Conservation (phyloP, 2,329 filamentous ascomycete genomes). For the Rugonectria rugulosa region DNA sequence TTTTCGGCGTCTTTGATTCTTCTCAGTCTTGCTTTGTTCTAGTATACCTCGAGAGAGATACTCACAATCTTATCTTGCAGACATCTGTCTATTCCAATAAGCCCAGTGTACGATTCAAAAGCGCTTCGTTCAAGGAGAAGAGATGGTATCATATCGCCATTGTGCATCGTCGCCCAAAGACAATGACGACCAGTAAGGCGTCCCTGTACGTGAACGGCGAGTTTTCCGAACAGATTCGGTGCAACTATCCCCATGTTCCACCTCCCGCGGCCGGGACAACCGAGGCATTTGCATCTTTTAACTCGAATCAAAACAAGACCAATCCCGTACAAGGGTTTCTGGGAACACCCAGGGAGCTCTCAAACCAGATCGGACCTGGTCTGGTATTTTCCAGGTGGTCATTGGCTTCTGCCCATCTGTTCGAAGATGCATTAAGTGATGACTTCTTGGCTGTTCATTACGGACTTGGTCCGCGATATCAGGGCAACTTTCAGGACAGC, state of each 20-base stretch:
- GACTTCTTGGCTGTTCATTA: slow-evolving; percentile 91
- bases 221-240: slow-evolving; percentile 90
- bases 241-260: slow-evolving; percentile 83
- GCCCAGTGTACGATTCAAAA: slow-evolving; percentile 94
- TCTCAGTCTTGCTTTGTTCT: slow-evolving; percentile 94
- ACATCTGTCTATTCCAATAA: slow-evolving; percentile 87
- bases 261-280: slow-evolving; percentile 68
- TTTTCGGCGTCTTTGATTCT: slow-evolving; percentile 94
- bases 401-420: slow-evolving; percentile 86
- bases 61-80: slow-evolving; percentile 92
- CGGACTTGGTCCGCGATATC: slow-evolving; percentile 87
- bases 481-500: slow-evolving; percentile 96
- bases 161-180: slow-evolving; percentile 81
- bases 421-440: slow-evolving; percentile 87
- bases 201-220: slow-evolving; percentile 92
- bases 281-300: slow-evolving; percentile 75
- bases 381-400: slow-evolving; percentile 85
- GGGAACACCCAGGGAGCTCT: slow-evolving; percentile 89
- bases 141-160: slow-evolving; percentile 94
- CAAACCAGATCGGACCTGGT: slow-evolving; percentile 75
- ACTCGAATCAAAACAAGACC: slow-evolving; percentile 62
- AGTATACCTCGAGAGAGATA: slow-evolving; percentile 92
- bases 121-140: slow-evolving; percentile 75
- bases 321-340: slow-evolving; percentile 89
- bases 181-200: slow-evolving; percentile 79